Base-by-base conservation (phyloP, 2,329 filamentous ascomycete genomes). In the Epichloe typhina region DNA sequence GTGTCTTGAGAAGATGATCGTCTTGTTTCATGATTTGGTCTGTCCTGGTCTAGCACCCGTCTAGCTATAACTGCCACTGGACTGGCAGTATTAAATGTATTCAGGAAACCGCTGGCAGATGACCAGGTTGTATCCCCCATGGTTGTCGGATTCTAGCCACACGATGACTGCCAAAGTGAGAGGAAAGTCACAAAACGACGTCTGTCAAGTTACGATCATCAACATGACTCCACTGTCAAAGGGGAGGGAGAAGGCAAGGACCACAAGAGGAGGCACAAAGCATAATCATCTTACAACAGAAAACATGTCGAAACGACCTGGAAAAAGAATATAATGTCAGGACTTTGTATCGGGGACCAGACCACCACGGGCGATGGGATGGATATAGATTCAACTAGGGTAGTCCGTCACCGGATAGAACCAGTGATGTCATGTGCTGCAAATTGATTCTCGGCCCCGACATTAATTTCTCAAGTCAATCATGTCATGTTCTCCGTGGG, bases 361-460 rank as follows among this genome's bases (percentile, higher is more conserved):
- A 55, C 50, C 50, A 46, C 57, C 57, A 13, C 42, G 33, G 43
- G 44, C 49, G 44, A 51, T 58, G 61, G 58, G 60, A 64, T 64
- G 65, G 61, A 61, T 62, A 66, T 69, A 72, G 67, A 72, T 57
- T 61, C 55, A 63, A 60, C 57, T 57, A 62, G 61, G 61, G 63
- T 64, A 63, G 62, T 69, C 66, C 62, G 66, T 65, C 66, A 61
- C 69, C 65, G 68, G 69, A 70, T 69, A 58, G 61, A 47, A 46
- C 39, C 35, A 44, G 36, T 43, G 51, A 45, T 44, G 44, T 44
- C 36, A 48, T 46, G 42, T 53, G 46, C 41, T 49, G 50, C 43
- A 49, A 47, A 40, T 49, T 47, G 44, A 49, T 45, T 44, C 36
- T 44, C 43, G 31, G 31, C 23, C 49, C 50, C 23, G 23, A 42